Conservation (phyloP, 2,329 filamentous ascomycete genomes). For the Trichoderma asperellum region DNA sequence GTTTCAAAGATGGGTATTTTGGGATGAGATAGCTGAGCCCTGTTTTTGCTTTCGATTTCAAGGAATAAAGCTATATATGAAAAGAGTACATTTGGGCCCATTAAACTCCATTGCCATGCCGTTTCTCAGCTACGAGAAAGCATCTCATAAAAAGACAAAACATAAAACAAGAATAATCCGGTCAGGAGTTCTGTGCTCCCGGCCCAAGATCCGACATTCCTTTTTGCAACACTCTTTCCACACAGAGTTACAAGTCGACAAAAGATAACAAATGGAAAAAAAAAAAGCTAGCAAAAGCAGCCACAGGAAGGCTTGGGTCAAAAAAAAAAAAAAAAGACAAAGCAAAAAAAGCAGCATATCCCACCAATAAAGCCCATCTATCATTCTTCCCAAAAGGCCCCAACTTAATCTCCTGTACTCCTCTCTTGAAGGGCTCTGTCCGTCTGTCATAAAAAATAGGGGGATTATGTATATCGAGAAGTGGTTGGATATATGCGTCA, state of each 20-base stretch:
- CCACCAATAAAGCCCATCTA: neutral
- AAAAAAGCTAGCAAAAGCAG: conserved; percentile 20
- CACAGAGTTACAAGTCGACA: neutral
- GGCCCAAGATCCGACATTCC: conserved; percentile 37
- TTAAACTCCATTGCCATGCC: conserved; percentile 27
- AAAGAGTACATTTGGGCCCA: neutral
- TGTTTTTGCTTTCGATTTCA: conserved; percentile 1
- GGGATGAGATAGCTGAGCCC: neutral
- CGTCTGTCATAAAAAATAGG: neutral
- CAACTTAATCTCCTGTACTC: neutral
- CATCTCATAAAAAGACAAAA: neutral
- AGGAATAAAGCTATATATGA: conserved; percentile 22
- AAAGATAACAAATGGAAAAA: neutral
- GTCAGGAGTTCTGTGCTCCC: neutral
- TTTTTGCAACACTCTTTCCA: conserved; percentile 18
- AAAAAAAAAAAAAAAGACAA: neutral
- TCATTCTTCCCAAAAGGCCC: conserved; percentile 4
- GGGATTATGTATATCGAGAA: conserved; percentile 12
- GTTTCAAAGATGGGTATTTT: neutral
- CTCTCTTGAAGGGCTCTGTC: neutral
- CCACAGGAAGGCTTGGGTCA: too few relatives aligned
- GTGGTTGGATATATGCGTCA: conserved; percentile 13
- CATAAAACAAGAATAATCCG: neutral
- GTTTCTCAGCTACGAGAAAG: conserved; percentile 30
- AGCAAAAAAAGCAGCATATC: conserved; percentile 6